Evolutionary conservation across 257 asterid species (phyloP).

Genomic region (Misopates orontium): DNA sequence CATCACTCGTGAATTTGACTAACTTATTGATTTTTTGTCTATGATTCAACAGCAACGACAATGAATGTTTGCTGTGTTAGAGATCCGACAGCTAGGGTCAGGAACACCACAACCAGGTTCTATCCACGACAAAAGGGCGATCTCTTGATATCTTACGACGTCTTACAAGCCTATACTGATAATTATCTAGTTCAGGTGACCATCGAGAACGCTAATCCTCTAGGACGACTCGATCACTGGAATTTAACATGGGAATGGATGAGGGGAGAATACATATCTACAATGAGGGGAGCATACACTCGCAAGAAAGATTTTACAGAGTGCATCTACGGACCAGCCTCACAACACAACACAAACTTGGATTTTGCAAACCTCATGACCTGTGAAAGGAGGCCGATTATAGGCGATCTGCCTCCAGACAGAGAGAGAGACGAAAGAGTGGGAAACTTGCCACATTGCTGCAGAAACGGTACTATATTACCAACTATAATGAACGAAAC

Average conservation of each 20-base stretch:
- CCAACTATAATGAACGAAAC: slow-evolving; percentile 56
- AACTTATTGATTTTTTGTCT: not conserved
- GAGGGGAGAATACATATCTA: slow-evolving; percentile 57
- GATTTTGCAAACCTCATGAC: slow-evolving; percentile 52
- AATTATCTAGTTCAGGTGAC: slow-evolving; percentile 66
- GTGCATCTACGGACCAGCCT: slow-evolving; percentile 56
- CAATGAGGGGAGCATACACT: slow-evolving; percentile 61
- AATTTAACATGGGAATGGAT: slow-evolving; percentile 79
- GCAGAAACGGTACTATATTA: slow-evolving; percentile 57
- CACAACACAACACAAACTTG: slow-evolving; percentile 41
- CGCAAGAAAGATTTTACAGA: slow-evolving; percentile 44
- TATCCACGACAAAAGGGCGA: slow-evolving; percentile 55
- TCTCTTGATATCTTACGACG: slow-evolving; percentile 48
- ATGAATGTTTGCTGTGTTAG: slow-evolving; percentile 53
- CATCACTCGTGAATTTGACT: not conserved
- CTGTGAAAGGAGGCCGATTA: slow-evolving; percentile 53
- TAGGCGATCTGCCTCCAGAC: slow-evolving; percentile 56
- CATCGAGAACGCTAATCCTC: slow-evolving; percentile 53
- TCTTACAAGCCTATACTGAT: slow-evolving; percentile 41
- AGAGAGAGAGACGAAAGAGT: slow-evolving; percentile 47
- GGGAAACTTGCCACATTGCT: slow-evolving; percentile 55
- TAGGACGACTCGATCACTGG: slow-evolving; percentile 75
- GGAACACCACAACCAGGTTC: slow-evolving; percentile 33
- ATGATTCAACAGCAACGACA: slow-evolving; percentile 33
- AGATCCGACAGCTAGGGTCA: slow-evolving; percentile 50